Conservation (phyloP, 2,329 filamentous ascomycete genomes). For the Aspergillus pseudoterreus region DNA sequence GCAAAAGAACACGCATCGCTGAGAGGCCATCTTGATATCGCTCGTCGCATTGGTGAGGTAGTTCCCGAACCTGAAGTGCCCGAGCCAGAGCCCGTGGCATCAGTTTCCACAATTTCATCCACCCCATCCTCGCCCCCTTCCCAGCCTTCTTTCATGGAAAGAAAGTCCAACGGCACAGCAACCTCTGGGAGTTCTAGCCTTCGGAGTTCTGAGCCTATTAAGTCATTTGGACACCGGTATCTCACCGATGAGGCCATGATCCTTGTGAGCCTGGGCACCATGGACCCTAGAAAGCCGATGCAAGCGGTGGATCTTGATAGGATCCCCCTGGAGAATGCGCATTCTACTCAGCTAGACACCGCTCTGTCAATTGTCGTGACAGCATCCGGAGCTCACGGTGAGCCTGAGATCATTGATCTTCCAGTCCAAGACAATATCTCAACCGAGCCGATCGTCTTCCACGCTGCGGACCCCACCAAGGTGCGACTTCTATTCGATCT, state of each 20-base stretch:
- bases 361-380: slow-evolving; percentile 88
- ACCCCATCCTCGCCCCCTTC: slow-evolving; percentile 33
- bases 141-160: slow-evolving; percentile 40
- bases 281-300: slow-evolving; percentile 82
- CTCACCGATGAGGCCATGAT: slow-evolving; percentile 85
- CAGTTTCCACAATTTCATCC: slow-evolving; percentile 30
- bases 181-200: slow-evolving; percentile 37
- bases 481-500: slow-evolving; percentile 94
- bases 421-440: slow-evolving; percentile 91
- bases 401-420: slow-evolving; percentile 84
- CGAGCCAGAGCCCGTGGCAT: slow-evolving; percentile 29
- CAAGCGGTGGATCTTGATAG: slow-evolving; percentile 82
- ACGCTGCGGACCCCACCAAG: slow-evolving; percentile 68
- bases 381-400: slow-evolving; percentile 77
- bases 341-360: slow-evolving; percentile 90
- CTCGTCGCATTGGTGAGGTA: slow-evolving; percentile 61
- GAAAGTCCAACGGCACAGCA: slow-evolving; percentile 36
- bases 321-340: slow-evolving; percentile 81
- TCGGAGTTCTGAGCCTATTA: slow-evolving; percentile 68
- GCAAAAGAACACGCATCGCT: slow-evolving; percentile 89
- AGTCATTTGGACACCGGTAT: slow-evolving; percentile 94
- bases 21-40: slow-evolving; percentile 81
- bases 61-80: slow-evolving; percentile 41
- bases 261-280: slow-evolving; percentile 86
- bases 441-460: slow-evolving; percentile 91